Evolutionary conservation across 352 stramenopile genomes (phyloP), one percentile per base, ranked within the genome.

Genomic region (Globisporangium irregulare): DNA sequence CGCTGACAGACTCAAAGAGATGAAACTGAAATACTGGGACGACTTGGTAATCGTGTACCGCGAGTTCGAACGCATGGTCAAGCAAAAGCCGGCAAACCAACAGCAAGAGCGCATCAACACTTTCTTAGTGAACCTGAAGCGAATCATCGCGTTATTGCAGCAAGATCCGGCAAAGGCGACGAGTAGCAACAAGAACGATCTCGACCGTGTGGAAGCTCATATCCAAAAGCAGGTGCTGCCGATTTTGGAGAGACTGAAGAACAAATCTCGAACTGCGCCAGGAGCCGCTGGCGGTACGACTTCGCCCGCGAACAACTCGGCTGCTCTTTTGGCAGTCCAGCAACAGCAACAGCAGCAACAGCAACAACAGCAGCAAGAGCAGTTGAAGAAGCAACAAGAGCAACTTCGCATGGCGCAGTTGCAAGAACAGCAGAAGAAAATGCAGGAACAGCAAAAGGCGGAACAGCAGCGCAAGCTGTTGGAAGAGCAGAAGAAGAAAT

Each of bases 1-100:
- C 68, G 80, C 80, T 29, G 85, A 94, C 27, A 78, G 84, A 22
- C 74, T 92, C 20, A 87, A 86, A 61, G 80, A 92, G 64, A 81
- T 93, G 72, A 91, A 90, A 60, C 68, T 72, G 24, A 94, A 94
- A 66, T 93, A 94, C 57, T 94, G 85, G 85, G 82, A 94, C 29
- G 85, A 93, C 59, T 61, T 94, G 12, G 80, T 94, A 56, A 84
- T 93, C 56, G 87, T 94, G 22, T 92, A 92, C 63, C 79, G 80
- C n/a, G 87, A 94, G 62, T 93, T 94, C 61, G 85, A 92, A 59
- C 80, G 85, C 32, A 92, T 94, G 87, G 87, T 92, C 32, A 89
- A 91, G 69, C 83, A 94, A 67, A 93, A 93, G 53, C 83, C 82
- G 0, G 79, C 81, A 10, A 90, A 87, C 18, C 83, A 91, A 65